phyloP scores from a whole-genome alignment of 129 eudicot species.

The Centrapalus pauciflorus region DNA sequence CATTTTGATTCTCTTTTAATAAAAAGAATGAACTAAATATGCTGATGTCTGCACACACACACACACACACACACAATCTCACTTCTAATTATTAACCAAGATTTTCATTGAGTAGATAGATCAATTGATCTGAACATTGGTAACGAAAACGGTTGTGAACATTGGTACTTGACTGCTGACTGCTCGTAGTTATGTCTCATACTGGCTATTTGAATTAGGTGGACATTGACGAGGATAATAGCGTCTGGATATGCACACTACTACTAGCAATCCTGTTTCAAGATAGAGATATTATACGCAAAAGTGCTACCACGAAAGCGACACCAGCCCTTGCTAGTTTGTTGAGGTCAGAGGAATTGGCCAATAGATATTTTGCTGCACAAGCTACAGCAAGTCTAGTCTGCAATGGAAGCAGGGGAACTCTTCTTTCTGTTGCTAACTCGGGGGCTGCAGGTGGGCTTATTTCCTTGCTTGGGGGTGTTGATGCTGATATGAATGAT shows the following conservation, averaged over 20 bases:
- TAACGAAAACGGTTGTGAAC: background rate
- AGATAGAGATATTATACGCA: slow-evolving; percentile 85
- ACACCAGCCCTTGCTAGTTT: slow-evolving; percentile 79
- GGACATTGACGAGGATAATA: slow-evolving; percentile 64
- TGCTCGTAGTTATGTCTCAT: slow-evolving; percentile 4
- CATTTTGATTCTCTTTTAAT: too few relatives aligned
- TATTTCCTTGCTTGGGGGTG: slow-evolving; percentile 83
- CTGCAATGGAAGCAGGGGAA: slow-evolving; percentile 96
- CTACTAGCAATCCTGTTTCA: slow-evolving; percentile 79
- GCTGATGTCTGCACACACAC: too few relatives aligned
- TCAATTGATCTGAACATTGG: too few relatives aligned
- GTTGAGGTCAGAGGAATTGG: slow-evolving; percentile 71
- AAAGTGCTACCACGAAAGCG: slow-evolving; percentile 79
- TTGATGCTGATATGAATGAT: slow-evolving; percentile 67
- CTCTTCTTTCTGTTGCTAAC: slow-evolving; percentile 95
- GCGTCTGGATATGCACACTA: slow-evolving; percentile 79
- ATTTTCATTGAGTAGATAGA: too few relatives aligned
- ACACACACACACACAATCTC: too few relatives aligned
- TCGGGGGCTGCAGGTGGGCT: slow-evolving; percentile 95
- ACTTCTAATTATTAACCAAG: too few relatives aligned
- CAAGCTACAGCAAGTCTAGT: slow-evolving; percentile 91
- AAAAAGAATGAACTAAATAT: too few relatives aligned
- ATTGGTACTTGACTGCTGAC: background rate
- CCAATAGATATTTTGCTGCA: slow-evolving; percentile 91
- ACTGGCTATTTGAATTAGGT: slow-evolving; percentile 30